Evolutionary conservation across 202 grass and related monocot genomes (phyloP).

Genomic region (Digitaria exilis): DNA sequence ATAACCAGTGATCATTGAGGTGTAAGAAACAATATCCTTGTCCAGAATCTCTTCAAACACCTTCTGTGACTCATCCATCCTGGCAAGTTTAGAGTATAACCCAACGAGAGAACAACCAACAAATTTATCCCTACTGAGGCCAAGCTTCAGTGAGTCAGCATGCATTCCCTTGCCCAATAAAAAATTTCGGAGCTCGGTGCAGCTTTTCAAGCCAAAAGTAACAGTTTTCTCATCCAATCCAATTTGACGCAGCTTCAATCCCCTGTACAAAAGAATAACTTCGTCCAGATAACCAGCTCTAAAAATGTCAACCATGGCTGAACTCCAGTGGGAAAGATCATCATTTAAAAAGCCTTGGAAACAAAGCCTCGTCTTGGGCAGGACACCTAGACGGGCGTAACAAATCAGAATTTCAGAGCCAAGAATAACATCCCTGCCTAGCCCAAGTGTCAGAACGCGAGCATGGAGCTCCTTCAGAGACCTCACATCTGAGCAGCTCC

Average conservation of each 20-base stretch:
- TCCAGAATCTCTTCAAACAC: slow-evolving; percentile 53
- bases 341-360: slow-evolving; percentile 45
- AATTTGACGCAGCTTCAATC: slow-evolving; percentile 33
- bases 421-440: slow-evolving; percentile 30
- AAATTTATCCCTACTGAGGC: slow-evolving; percentile 49
- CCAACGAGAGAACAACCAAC: slow-evolving; percentile 58
- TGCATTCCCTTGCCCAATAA: slow-evolving; percentile 48
- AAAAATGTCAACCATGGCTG: slow-evolving; percentile 53
- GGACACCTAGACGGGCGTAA: slow-evolving; percentile 47
- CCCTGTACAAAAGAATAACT: slow-evolving; percentile 50
- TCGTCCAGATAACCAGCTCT: slow-evolving; percentile 55
- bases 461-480: slow-evolving; percentile 46
- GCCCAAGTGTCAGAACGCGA: slow-evolving; percentile 23
- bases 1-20: slow-evolving; percentile 58
- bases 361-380: slow-evolving; percentile 43
- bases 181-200: slow-evolving; percentile 39
- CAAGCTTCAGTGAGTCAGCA: slow-evolving; percentile 59
- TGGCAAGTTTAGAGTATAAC: slow-evolving; percentile 53
- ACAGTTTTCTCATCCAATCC: slow-evolving; percentile 45
- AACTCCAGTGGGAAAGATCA: slow-evolving; percentile 56
- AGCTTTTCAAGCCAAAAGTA: slow-evolving; percentile 68
- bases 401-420: slow-evolving; percentile 43
- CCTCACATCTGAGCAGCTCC: slow-evolving; percentile 26
- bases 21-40: slow-evolving; percentile 62
- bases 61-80: slow-evolving; percentile 33